Percentiles rank a stretch among this genome's conserved stretches.
phyloP scores from a whole-genome alignment of 371 early-diverging fungal species.

The Syncephalastrum contaminatum region DNA sequence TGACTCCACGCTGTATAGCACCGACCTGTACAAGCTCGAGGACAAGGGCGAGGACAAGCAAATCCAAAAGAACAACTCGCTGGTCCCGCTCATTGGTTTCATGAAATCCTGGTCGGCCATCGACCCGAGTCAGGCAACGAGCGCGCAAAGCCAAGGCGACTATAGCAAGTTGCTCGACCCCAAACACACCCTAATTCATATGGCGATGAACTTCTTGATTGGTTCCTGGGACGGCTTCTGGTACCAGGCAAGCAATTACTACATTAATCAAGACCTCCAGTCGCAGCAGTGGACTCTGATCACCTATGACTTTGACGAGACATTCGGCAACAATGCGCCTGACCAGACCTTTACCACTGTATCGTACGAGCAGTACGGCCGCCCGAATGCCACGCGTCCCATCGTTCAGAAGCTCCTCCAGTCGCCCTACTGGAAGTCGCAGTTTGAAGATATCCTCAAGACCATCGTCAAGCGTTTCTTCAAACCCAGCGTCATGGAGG shows the following conservation, averaged over 20 bases:
- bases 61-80: constrained; percentile 10
- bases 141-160: constrained; percentile 24
- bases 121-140: constrained; percentile 20
- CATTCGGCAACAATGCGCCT: constrained; percentile 39
- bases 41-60: constrained; percentile 22
- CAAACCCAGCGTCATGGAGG: constrained; percentile 47
- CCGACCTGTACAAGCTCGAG: constrained; percentile 32
- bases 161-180: constrained; percentile 28
- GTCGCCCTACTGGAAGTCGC: constrained; percentile 39
- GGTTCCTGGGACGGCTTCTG: constrained; percentile 54
- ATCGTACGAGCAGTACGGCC: constrained; percentile 39
- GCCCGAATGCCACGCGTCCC: constrained; percentile 34
- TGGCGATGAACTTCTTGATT: constrained; percentile 46
- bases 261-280: constrained; percentile 45
- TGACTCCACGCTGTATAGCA: constrained; percentile 23
- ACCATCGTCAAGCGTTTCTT: constrained; percentile 52
- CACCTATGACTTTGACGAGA: constrained; percentile 59
- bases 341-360: constrained; percentile 13
- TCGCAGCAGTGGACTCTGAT: constrained; percentile 51
- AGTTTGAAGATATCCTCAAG: constrained; percentile 52
- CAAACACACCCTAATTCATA: constrained; percentile 30
- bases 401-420: constrained; percentile 37
- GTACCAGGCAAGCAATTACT: constrained; percentile 53
- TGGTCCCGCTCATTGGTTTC: constrained; percentile 19
- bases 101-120: constrained; percentile 15